These are phyloP conservation scores for Quercus lobata DNA, from an alignment of 331 rosid genomes.

Conservation along the genomic window DNA sequence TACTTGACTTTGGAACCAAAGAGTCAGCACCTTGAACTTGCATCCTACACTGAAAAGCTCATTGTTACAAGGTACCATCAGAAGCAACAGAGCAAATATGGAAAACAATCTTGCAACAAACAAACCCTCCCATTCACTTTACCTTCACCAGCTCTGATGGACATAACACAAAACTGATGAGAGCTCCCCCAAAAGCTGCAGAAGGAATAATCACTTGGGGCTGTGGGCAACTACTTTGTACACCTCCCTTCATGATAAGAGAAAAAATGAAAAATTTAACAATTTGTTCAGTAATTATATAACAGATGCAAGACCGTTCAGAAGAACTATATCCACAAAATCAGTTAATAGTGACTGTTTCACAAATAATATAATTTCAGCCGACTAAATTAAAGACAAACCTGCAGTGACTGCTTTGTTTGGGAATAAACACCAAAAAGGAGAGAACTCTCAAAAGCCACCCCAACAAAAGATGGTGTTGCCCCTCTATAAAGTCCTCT, in stretches of 20 bases:
- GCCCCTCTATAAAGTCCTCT: constrained; percentile 97
- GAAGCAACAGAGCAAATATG: constrained; percentile 13
- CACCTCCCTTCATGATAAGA: constrained; percentile 56
- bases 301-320: constrained; percentile 11
- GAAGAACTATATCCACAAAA: constrained; percentile 3
- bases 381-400: constrained; percentile 30
- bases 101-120: not conserved
- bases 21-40: constrained; percentile 94
- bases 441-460: constrained; percentile 90
- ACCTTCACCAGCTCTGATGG: constrained; percentile 95
- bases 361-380: constrained; percentile 5
- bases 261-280: constrained; percentile 4
- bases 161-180: constrained; percentile 83
- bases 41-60: constrained; percentile 91
- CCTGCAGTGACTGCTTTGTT: constrained; percentile 78
- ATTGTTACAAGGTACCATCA: constrained; percentile 29
- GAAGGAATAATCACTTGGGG: constrained; percentile 77
- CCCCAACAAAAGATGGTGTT: constrained; percentile 85
- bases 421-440: constrained; percentile 90
- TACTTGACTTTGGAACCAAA: constrained; percentile 54
- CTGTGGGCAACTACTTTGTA: constrained; percentile 52
- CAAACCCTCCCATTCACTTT: constrained; percentile 23
- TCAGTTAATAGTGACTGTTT: not conserved
- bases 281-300: not conserved
- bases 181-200: constrained; percentile 79